Conservation (phyloP, 2,329 filamentous ascomycete species). For the Penicillium corylophilum region DNA sequence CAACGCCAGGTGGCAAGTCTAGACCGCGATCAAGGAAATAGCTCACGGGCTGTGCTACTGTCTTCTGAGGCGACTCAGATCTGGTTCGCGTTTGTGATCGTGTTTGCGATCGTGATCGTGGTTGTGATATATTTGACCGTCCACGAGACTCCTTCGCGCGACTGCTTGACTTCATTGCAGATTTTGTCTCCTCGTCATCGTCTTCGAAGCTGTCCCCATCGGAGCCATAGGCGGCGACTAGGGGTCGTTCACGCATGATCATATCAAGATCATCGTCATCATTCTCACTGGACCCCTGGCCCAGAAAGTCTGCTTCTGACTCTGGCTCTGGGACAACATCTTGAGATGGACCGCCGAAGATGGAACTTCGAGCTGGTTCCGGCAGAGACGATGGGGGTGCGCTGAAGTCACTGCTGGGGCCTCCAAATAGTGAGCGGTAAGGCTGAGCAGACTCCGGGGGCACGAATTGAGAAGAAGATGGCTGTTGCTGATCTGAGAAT, state of each 20-base stretch:
- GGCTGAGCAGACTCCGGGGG: conserved; percentile 23
- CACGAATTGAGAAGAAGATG: conserved; percentile 19
- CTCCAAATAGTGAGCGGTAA: conserved; percentile 20
- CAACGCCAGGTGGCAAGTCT: conserved; percentile 16
- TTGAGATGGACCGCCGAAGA: conserved; percentile 32
- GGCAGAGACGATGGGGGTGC: conserved; percentile 32
- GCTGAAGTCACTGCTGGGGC: conserved; percentile 24
- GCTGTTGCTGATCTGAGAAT: conserved; percentile 16
- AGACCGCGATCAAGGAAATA: conserved; percentile 22
- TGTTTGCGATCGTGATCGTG: neutral
- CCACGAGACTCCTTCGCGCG: neutral
- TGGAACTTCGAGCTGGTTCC: conserved; percentile 21
- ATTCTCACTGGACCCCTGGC: neutral
- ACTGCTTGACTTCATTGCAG: neutral
- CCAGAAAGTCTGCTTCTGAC: conserved; percentile 7
- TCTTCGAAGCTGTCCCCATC: conserved; percentile 27
- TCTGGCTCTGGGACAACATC: conserved; percentile 18
- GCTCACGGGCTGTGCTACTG: neutral
- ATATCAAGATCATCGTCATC: conserved; percentile 21
- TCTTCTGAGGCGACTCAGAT: neutral
- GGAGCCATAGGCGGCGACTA: conserved; percentile 20
- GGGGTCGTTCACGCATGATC: conserved; percentile 22
- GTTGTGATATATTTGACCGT: neutral
- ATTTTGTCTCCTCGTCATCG: conserved; percentile 10
- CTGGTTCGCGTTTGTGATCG: neutral